Conservation (phyloP, 2,329 filamentous ascomycete species). For the Trichoderma citrinoviride region DNA sequence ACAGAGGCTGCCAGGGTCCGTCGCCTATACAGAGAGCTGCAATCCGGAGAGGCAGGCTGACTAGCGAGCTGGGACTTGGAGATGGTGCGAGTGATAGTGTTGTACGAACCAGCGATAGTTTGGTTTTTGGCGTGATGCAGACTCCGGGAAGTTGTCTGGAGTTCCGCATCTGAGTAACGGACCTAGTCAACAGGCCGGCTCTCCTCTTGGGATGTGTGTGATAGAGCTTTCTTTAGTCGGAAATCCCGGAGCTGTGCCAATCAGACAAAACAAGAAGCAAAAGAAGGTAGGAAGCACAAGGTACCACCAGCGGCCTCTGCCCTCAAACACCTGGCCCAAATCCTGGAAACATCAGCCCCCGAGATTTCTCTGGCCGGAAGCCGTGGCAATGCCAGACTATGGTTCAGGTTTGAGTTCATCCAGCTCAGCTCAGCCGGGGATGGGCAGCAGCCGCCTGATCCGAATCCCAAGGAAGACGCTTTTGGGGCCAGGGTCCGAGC, state of each 20-base stretch:
- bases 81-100: background rate
- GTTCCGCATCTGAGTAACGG: background rate
- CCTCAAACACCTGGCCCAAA: background rate
- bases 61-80: background rate
- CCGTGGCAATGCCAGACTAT: constrained; percentile 10
- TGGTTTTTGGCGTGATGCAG: constrained; percentile 1
- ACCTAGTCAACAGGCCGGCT: too few species aligned
- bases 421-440: constrained; percentile 1
- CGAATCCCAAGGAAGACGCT: constrained; percentile 5
- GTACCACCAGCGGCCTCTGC: background rate
- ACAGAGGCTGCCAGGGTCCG: background rate
- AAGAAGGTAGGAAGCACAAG: background rate
- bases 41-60: constrained; percentile 5
- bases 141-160: background rate
- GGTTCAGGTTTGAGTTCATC: constrained; percentile 1
- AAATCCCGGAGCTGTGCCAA: background rate
- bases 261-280: background rate
- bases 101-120: constrained; percentile 1
- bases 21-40: background rate
- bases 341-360: constrained; percentile 5
- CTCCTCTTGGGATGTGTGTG: too few species aligned
- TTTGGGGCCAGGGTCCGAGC: constrained; percentile 8
- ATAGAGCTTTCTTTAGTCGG: background rate
- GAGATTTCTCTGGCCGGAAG: background rate
- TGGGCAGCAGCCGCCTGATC: constrained; percentile 13